These are phyloP conservation scores for Pogostemon cablin DNA, from an alignment of 257 asterid species.

Conservation along the genomic window DNA sequence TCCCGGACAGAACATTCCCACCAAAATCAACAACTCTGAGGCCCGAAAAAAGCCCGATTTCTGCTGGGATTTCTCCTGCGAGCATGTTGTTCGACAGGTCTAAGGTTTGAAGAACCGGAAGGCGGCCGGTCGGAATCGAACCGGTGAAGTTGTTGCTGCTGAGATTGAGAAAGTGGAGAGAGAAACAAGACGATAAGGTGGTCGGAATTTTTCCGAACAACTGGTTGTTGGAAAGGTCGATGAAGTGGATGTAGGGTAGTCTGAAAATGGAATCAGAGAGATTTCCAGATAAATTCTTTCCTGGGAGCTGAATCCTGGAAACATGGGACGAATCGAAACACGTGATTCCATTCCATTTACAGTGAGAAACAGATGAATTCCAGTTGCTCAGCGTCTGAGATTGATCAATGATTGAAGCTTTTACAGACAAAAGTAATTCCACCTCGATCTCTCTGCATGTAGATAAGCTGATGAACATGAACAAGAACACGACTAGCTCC, in stretches of 20 bases:
- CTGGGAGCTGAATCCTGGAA: conserved; percentile 56
- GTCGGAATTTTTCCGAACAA: conserved; percentile 62
- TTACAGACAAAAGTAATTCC: conserved; percentile 55
- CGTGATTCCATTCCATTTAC: conserved; percentile 74
- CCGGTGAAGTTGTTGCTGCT: conserved; percentile 82
- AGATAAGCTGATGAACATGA: conserved; percentile 37
- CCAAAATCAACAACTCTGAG: conserved; percentile 70
- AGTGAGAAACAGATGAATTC: conserved; percentile 57
- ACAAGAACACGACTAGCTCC: conserved; percentile 31
- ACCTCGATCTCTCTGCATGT: conserved; percentile 52
- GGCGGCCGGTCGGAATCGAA: conserved; percentile 39
- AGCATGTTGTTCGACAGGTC: conserved; percentile 80
- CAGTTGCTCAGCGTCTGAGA: conserved; percentile 51
- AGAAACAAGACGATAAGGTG: conserved; percentile 38
- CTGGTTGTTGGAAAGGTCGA: conserved; percentile 72
- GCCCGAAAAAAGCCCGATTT: conserved; percentile 59
- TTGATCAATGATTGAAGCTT: conserved; percentile 58
- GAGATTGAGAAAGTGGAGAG: conserved; percentile 63
- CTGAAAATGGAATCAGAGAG: conserved; percentile 51
- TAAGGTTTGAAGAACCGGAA: conserved; percentile 52
- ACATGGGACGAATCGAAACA: conserved; percentile 62
- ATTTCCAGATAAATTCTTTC: conserved; percentile 65
- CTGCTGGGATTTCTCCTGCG: conserved; percentile 60
- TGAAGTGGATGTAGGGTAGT: conserved; percentile 47
- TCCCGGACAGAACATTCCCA: conserved; percentile 64